Evolutionary conservation across 1,284 basidiomycete species (phyloP).

Genomic region (Pseudozyma pruni): DNA sequence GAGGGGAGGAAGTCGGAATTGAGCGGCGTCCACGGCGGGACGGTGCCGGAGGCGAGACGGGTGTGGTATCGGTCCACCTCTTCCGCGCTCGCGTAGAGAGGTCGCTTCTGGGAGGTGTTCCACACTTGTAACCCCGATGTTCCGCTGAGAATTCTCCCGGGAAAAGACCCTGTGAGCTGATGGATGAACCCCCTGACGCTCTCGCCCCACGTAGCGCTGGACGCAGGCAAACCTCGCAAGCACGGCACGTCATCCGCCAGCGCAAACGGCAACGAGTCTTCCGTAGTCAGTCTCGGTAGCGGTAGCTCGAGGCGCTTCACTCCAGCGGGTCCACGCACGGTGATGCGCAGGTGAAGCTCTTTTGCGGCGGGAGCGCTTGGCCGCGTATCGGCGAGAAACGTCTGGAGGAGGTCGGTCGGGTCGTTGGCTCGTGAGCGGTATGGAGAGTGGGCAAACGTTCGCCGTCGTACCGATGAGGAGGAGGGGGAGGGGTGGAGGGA

Average conservation of each 20-base stretch:
- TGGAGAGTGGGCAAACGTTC: slow-evolving; percentile 23
- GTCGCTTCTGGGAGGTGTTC: slow-evolving; percentile 7
- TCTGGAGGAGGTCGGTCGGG: slow-evolving; percentile 13
- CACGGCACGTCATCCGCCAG: slow-evolving; percentile 37
- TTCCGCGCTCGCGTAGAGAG: slow-evolving; percentile 17
- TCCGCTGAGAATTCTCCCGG: neutral
- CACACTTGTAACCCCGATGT: slow-evolving; percentile 15
- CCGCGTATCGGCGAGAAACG: slow-evolving; percentile 33
- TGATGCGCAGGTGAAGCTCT: slow-evolving; percentile 18
- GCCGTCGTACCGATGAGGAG: neutral
- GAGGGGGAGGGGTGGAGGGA: neutral
- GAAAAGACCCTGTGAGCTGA: neutral
- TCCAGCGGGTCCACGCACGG: neutral
- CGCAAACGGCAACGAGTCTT: slow-evolving; percentile 33
- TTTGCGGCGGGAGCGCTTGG: neutral
- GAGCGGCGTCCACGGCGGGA: slow-evolving; percentile 32
- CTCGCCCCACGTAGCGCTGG: neutral
- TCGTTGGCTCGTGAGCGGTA: slow-evolving; percentile 24
- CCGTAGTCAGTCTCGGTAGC: slow-evolving; percentile 7
- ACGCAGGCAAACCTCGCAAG: slow-evolving; percentile 14
- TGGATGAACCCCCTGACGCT: neutral
- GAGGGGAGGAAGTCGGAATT: slow-evolving; percentile 2
- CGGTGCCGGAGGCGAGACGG: neutral
- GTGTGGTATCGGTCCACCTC: slow-evolving; percentile 8
- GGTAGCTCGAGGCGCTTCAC: slow-evolving; percentile 15